Evolutionary conservation across 371 early-diverging fungal genomes (phyloP), one percentile per base, ranked within the genome.

Genomic region (Apophysomyces sp.): DNA sequence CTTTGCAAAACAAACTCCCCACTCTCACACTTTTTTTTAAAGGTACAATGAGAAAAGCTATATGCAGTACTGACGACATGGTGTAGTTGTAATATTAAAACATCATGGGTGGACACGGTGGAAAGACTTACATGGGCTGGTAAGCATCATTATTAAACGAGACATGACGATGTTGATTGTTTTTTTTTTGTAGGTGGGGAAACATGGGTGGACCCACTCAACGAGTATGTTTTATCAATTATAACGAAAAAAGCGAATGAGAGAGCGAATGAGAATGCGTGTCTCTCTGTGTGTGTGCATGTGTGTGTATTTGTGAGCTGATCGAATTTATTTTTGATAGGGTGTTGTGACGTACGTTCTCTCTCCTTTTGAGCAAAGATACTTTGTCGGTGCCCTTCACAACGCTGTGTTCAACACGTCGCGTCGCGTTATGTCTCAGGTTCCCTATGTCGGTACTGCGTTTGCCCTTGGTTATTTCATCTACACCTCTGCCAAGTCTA

Each of bases 361-460:
- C 53, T 93, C 94, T 31, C 89, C 91, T 39, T 92, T 83, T 80
- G 86, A 91, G 77, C 91, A 91, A 77, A 87, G 85, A 64, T 78
- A 87, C 63, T 91, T 91, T 61, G 90, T 89, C 61, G 90, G 90
- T 68, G 87, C 83, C 53, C 73, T 86, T 58, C 83, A 80, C 68
- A 85, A 89, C 61, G 90, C 89, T 32, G 76, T 91, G 41, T 89
- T 89, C 85, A 92, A 92, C 86, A 85, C 89, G 60, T 78, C 88
- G 73, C 89, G 91, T 65, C 89, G 93, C 69, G 78, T 85, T 57
- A 69, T 80, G 40, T 85, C 86, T 52, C 89, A 93, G 72, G 67
- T 87, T 37, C 86, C 86, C 62, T 93, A 92, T 74, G 78, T 92
- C 67, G 88, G 83, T 65, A 80, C 85, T 60, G 88, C 90, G 36